Percentiles rank a stretch among this genome's conserved stretches.
These are phyloP conservation scores for Sarcodon sp. DNA, from an alignment of 768 basidiomycete species.

Conservation along the genomic window DNA sequence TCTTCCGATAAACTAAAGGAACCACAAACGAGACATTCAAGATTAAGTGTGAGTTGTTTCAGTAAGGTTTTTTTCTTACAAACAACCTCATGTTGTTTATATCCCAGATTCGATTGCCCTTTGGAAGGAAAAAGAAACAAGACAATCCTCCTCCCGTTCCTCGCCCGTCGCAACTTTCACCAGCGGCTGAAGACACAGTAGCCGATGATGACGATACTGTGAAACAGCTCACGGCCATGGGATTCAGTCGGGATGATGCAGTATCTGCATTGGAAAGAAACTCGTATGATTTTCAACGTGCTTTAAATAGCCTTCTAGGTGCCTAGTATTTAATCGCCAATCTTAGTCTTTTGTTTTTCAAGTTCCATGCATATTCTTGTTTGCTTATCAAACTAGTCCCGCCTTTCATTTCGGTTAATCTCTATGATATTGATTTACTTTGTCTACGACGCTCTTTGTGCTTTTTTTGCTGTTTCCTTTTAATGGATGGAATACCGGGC, in stretches of 20 bases:
- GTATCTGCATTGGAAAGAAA: constrained; percentile 75
- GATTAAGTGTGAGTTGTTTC: constrained; percentile 53
- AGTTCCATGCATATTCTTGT: not conserved
- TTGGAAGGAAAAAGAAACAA: constrained; percentile 64
- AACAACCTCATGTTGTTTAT: constrained; percentile 4
- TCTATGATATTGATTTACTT: not conserved
- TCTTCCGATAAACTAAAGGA: constrained; percentile 45
- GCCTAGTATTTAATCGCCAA: not conserved
- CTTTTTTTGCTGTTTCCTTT: no score
- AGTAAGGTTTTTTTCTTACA: not conserved
- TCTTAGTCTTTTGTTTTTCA: not conserved
- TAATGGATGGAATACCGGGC: no score
- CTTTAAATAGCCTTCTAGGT: constrained; percentile 64
- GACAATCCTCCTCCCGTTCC: constrained; percentile 32
- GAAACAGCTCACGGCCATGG: constrained; percentile 78
- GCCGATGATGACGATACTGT: constrained; percentile 60
- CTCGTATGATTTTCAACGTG: constrained; percentile 70
- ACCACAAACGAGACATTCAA: constrained; percentile 43
- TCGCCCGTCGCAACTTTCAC: constrained; percentile 14
- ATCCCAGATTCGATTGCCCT: constrained; percentile 62
- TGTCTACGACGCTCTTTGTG: no score
- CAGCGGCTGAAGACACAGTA: constrained; percentile 35
- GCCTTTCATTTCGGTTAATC: not conserved
- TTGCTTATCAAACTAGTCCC: not conserved
- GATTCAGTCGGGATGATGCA: constrained; percentile 75